Evolutionary conservation across 331 rosid genomes (phyloP).

Genomic region (Quercus tomentella): DNA sequence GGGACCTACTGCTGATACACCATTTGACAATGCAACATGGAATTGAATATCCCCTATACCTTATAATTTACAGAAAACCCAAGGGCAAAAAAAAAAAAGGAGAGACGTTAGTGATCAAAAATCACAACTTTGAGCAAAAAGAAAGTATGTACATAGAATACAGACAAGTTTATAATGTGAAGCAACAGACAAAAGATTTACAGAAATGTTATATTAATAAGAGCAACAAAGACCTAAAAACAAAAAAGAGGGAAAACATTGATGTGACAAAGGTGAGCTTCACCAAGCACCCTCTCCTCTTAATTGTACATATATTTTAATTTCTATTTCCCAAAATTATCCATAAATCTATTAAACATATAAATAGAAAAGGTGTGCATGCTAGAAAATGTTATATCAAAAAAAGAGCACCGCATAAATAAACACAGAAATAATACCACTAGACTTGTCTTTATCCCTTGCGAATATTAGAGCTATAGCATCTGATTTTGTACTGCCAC

Average conservation of each 20-base stretch:
- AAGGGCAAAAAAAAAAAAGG: background rate
- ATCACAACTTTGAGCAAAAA: background rate
- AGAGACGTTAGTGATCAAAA: constrained; percentile 4
- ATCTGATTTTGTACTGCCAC: constrained; percentile 30
- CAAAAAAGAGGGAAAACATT: too few species aligned
- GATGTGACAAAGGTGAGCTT: background rate
- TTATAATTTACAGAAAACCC: constrained; percentile 9
- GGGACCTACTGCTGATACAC: constrained; percentile 57
- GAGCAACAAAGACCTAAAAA: background rate
- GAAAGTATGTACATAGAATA: background rate
- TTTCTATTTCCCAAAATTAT: background rate
- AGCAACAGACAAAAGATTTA: background rate
- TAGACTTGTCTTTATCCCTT: constrained; percentile 46
- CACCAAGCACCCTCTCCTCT: background rate
- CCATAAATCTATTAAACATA: background rate
- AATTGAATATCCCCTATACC: constrained; percentile 52
- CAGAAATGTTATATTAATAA: too few species aligned
- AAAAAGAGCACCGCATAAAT: constrained; percentile 10
- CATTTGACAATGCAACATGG: constrained; percentile 63
- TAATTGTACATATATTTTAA: background rate
- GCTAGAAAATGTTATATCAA: too few species aligned
- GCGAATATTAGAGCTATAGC: constrained; percentile 79
- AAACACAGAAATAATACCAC: constrained; percentile 37
- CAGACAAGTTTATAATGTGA: background rate
- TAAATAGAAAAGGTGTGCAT: background rate